Conservation (phyloP, 108 stramenopile species). For the Nitzschia inconspicua region DNA sequence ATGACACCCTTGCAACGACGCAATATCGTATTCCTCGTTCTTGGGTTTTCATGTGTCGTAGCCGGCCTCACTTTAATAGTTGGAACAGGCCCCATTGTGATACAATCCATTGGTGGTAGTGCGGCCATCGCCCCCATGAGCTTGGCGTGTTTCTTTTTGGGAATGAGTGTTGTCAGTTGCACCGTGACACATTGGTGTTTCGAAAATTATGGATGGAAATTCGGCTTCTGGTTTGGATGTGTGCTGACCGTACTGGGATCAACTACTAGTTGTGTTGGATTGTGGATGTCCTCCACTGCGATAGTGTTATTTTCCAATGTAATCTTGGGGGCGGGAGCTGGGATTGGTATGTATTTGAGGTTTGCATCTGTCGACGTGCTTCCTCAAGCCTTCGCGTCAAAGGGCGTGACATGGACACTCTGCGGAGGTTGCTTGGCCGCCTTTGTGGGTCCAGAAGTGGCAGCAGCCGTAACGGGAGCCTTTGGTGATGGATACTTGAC, state of each 20-base stretch:
- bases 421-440: conserved; percentile 44
- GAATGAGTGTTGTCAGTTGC: conserved; percentile 24
- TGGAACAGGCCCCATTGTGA: conserved; percentile 27
- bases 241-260: conserved; percentile 16
- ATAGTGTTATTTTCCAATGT: conserved; percentile 21
- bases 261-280: conserved; percentile 13
- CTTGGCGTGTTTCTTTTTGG: conserved; percentile 31
- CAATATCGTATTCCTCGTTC: conserved; percentile 20
- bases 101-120: conserved; percentile 33
- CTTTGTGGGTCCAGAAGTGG: conserved; percentile 45
- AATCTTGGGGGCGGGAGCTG: conserved; percentile 33
- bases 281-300: conserved; percentile 9
- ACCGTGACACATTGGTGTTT: conserved; percentile 31
- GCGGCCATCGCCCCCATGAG: conserved; percentile 24
- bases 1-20: not conserved
- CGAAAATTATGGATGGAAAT: conserved; percentile 12
- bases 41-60: conserved; percentile 25
- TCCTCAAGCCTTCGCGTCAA: conserved; percentile 13
- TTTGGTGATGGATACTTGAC: conserved; percentile 24
- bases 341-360: conserved; percentile 40
- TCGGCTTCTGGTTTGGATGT: conserved; percentile 33
- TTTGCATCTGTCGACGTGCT: conserved; percentile 44
- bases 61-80: conserved; percentile 20
- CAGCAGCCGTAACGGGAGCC: conserved; percentile 24
- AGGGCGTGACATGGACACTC: conserved; percentile 35